Evolutionary conservation across 306 rosid genomes (phyloP).

Genomic region (Trifolium subterraneum): DNA sequence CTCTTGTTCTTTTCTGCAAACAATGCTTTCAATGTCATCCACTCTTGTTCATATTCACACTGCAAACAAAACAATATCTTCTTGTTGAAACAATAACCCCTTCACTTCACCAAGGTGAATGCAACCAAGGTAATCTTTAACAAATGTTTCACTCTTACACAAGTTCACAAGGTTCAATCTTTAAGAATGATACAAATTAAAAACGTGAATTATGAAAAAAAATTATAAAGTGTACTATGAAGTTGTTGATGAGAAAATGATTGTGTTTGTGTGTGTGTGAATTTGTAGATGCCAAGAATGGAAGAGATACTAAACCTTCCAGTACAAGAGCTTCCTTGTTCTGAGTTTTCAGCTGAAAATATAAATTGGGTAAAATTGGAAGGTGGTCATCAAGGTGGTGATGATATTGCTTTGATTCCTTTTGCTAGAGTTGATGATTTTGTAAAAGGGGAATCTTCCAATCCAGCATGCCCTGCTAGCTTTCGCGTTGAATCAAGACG

Average conservation of each 20-base stretch:
- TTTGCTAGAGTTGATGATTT: slow-evolving; percentile 79
- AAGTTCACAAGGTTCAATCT: slow-evolving; percentile 1
- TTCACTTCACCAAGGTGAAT: slow-evolving; percentile 23
- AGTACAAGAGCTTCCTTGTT: slow-evolving; percentile 67
- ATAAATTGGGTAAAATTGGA: slow-evolving; percentile 74
- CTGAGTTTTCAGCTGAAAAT: slow-evolving; percentile 69
- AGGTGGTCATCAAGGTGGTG: slow-evolving; percentile 89
- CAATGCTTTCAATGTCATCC: not conserved
- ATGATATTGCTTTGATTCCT: slow-evolving; percentile 75
- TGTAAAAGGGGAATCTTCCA: slow-evolving; percentile 77
- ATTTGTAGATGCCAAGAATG: slow-evolving; percentile 73
- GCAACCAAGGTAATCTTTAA: slow-evolving; percentile 35
- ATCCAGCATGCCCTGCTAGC: slow-evolving; percentile 71
- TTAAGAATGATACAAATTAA: not conserved
- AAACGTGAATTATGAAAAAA: no score
- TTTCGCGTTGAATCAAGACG: slow-evolving; percentile 79
- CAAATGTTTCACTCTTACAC: not conserved
- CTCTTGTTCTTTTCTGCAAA: not conserved
- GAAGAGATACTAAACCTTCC: slow-evolving; percentile 84
- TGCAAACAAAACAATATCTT: not conserved
- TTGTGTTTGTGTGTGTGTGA: slow-evolving; percentile 1
- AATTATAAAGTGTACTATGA: no score
- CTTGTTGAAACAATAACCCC: not conserved
- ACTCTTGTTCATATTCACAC: not conserved
- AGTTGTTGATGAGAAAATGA: not conserved